Evolutionary conservation across 768 basidiomycete genomes (phyloP), one percentile per base, ranked within the genome.

Genomic region (Cyclocybe aegerita): DNA sequence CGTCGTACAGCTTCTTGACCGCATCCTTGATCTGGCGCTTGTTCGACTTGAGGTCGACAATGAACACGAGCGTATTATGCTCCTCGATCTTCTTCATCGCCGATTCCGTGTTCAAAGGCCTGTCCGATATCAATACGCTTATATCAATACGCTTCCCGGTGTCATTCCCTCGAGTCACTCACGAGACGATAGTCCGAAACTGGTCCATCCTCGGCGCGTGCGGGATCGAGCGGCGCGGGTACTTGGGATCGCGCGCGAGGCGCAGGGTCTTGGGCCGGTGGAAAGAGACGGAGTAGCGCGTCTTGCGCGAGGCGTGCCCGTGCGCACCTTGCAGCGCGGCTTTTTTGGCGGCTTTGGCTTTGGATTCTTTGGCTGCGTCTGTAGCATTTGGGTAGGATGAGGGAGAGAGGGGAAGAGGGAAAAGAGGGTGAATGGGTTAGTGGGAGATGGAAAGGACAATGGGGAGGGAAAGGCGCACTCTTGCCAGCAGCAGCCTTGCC

Each of bases 31-130:
- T 98, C 74, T 99, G 93, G 41, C 93, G 85, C 83, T 99, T 99
- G 85, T 97, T 99, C 60, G 93, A 77, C 69, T 84, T 86, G 71
- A 98, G 65, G 72, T 98, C 95, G 46, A 97, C 94, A 54, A 98
- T 87, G 80, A 98, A 99, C 53, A 99, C 97, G 51, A 98, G 83
- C 31, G 97, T 99, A 75, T 99, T 98, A 81, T 98, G 87, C 73
- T 98, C 96, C 81, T 99, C 96, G 51, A 99, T 99, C 84, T 99
- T 97, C 84, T 98, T 96, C 96, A 98, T 98, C 55, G 96, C 95
- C 9, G 85, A 88, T 73, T 98, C 95, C 11, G 93, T 96, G 85
- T 93, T 96, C 70, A 93, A 70, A 12, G 91, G 91, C 45, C 88
- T 90, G 49, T 11, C 23, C 44, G 36, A 23, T 23, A 23, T 4